phyloP scores from a whole-genome alignment of 1,284 basidiomycete species.

The Boletus sp. region DNA sequence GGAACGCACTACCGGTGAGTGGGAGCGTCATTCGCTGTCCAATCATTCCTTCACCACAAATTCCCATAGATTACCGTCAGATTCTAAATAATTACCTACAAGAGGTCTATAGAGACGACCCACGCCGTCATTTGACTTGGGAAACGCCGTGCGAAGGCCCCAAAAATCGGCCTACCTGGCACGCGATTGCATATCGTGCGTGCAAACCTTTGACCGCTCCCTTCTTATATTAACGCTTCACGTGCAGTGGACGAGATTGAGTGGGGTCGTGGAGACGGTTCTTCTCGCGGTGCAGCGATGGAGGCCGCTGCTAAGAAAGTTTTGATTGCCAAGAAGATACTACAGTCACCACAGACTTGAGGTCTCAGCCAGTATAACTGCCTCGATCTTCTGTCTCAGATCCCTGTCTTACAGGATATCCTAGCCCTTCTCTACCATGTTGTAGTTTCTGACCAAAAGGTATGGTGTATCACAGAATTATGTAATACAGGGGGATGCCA shows the following conservation, averaged over 20 bases:
- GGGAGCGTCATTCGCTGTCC: background rate
- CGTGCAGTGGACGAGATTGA: conserved; percentile 26
- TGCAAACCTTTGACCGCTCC: conserved; percentile 1
- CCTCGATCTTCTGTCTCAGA: background rate
- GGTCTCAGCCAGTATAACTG: background rate
- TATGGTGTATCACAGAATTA: too few species aligned
- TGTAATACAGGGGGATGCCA: conserved; percentile 17
- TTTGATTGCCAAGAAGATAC: conserved; percentile 14
- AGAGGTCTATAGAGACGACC: conserved; percentile 13
- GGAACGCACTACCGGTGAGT: conserved; percentile 20
- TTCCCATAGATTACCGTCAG: conserved; percentile 23
- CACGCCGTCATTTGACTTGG: conserved; percentile 22
- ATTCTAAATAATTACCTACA: conserved; percentile 26
- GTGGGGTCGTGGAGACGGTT: conserved; percentile 27
- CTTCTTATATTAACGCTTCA: conserved; percentile 1
- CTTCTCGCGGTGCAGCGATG: conserved; percentile 22
- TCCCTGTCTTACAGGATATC: too few species aligned
- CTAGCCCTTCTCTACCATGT: too few species aligned
- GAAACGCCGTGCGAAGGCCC: conserved; percentile 19
- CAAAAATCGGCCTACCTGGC: conserved; percentile 27
- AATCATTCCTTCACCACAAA: conserved; percentile 5
- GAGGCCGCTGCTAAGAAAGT: conserved; percentile 25
- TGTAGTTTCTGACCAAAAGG: too few species aligned
- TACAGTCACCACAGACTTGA: background rate
- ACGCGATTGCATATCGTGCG: conserved; percentile 25